A percentile compares a stretch with the other conserved stretches of the same genome.
Conservation (phyloP, 306 rosid species). For the Coriaria nepalensis region DNA sequence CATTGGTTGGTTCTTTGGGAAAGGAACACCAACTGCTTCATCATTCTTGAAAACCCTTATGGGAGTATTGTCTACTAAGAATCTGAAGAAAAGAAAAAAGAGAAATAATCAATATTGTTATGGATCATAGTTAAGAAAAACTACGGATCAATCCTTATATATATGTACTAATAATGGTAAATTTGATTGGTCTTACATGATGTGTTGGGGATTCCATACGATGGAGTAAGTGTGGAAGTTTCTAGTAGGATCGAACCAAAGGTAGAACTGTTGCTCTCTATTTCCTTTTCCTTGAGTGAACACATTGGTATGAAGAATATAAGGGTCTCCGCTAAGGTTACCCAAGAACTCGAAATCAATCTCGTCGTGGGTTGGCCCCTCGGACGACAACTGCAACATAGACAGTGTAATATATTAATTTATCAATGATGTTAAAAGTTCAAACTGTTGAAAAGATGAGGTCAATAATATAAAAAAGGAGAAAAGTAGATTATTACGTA, state of each 20-base stretch:
- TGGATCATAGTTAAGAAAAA: no score
- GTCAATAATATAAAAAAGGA: neutral
- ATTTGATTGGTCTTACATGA: slow-evolving; percentile 27
- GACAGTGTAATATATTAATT: no score
- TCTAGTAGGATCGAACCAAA: slow-evolving; percentile 80
- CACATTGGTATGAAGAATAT: slow-evolving; percentile 61
- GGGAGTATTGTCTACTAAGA: slow-evolving; percentile 60
- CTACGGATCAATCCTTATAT: no score
- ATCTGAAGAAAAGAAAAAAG: slow-evolving; percentile 21
- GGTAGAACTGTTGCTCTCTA: slow-evolving; percentile 35
- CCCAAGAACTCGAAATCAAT: slow-evolving; percentile 89
- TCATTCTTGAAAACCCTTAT: slow-evolving; percentile 69
- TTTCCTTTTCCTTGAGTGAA: slow-evolving; percentile 69
- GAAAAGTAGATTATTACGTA: slow-evolving; percentile 29
- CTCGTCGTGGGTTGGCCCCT: slow-evolving; percentile 72
- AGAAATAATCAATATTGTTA: neutral
- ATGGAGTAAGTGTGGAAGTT: slow-evolving; percentile 84
- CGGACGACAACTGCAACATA: slow-evolving; percentile 49
- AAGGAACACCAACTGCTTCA: slow-evolving; percentile 50
- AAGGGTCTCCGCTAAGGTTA: slow-evolving; percentile 76
- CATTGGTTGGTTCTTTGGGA: slow-evolving; percentile 69
- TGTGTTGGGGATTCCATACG: slow-evolving; percentile 76
- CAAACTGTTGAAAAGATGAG: neutral
- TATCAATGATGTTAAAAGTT: neutral
- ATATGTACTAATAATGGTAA: no score